phyloP scores from a whole-genome alignment of 2,329 filamentous ascomycete species.

The Xylaria sp. region DNA sequence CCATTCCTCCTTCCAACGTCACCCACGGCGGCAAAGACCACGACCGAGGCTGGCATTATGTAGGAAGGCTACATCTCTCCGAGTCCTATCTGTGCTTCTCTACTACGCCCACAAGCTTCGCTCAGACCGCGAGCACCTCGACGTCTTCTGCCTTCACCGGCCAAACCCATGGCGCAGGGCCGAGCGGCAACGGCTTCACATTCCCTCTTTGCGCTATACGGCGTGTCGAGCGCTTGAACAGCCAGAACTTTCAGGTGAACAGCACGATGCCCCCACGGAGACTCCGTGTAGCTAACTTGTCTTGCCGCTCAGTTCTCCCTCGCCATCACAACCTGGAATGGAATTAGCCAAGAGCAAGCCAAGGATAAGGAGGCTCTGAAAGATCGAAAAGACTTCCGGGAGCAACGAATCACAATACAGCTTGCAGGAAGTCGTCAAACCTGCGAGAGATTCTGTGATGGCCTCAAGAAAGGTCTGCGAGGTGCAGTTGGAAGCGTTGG shows the following conservation, averaged over 20 bases:
- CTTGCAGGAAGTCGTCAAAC: conserved; percentile 85
- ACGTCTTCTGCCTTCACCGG: conserved; percentile 87
- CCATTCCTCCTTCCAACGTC: conserved; percentile 75
- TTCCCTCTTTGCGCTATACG: conserved; percentile 90
- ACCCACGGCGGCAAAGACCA: conserved; percentile 73
- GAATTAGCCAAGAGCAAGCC: conserved; percentile 59
- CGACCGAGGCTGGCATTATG: conserved; percentile 83
- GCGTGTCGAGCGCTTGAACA: conserved; percentile 89
- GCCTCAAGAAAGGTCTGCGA: conserved; percentile 85
- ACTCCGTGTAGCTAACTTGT: conserved; percentile 3
- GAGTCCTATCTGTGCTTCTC: conserved; percentile 97
- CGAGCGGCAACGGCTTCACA: conserved; percentile 94
- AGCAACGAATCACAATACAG: conserved; percentile 90
- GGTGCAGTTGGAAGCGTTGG: conserved; percentile 87
- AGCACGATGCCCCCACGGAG: background rate
- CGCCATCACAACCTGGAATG: conserved; percentile 94
- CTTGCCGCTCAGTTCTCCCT: conserved; percentile 75
- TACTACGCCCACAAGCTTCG: conserved; percentile 86
- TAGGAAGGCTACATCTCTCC: conserved; percentile 89
- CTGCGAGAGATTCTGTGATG: conserved; percentile 96
- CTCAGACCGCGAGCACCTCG: conserved; percentile 77
- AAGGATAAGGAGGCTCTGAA: conserved; percentile 49
- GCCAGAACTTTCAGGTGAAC: conserved; percentile 77
- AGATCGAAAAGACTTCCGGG: conserved; percentile 53
- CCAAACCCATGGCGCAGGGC: conserved; percentile 89